Evolutionary conservation across 495 filamentous ascomycete genomes (phyloP), one percentile per base, ranked within the genome.

Genomic region (Tuber aestivum): DNA sequence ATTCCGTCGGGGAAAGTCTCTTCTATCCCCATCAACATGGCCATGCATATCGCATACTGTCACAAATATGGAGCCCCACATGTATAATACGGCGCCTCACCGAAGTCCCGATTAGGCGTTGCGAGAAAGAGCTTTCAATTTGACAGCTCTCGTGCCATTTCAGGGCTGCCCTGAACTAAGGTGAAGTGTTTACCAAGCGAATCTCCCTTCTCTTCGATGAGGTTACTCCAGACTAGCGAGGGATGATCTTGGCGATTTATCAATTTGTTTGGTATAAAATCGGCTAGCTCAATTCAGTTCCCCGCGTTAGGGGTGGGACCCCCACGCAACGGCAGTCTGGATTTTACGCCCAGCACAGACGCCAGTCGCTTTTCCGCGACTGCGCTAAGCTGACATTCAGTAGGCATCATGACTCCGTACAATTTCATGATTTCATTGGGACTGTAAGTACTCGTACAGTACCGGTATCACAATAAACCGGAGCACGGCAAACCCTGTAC

Each of bases 201-300:
- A 79, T 78, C 77, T 78, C 70, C 27, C 42, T 77, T 77, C 71
- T 70, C 21, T n/a, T n/a, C 42, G 73, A 70, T 75, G 74, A 50
- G 68, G 69, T 70, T 65, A 20, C 56, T 65, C 56, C 56, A 18
- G 32, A 65, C 56, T 41, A 76, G 69, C n/a, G 42, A 75, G 72
- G 70, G 75, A 32, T 74, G 71, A 79, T 77, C 75, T 77, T 79
- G 71, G 71, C 69, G 75, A 78, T 78, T 75, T 65, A 42, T 65
- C 69, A 72, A 42, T 65, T 65, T 65, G 56, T 65, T 65, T 65
- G 56, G 56, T 35, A 65, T 65, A 65, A 65, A 65, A 65, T 65
- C 56, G 56, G 56, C 32, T 73, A n/a, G 72, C 72, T 79, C 76
- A 79, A 72, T 70, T 79, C 78, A 79, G 76, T 70, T 79, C 78